Percentiles rank a stretch among this genome's conserved stretches.
phyloP scores from a whole-genome alignment of 2,329 filamentous ascomycete genomes.

The Fusarium scirpi region DNA sequence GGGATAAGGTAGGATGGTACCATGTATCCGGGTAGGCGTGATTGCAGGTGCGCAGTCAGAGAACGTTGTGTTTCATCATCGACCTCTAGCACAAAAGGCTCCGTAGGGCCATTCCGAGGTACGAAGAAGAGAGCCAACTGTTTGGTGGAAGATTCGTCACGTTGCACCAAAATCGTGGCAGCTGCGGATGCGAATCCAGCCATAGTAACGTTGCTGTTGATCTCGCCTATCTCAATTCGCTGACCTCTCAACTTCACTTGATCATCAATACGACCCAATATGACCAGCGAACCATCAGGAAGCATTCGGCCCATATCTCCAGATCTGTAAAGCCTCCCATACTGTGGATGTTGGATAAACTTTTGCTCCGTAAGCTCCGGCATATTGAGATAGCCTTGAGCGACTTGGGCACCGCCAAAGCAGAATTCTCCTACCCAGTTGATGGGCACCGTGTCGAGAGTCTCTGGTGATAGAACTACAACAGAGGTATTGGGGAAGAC shows the following conservation, averaged over 20 bases:
- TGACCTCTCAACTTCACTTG: conserved; percentile 87
- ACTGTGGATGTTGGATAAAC: conserved; percentile 75
- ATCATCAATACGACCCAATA: conserved; percentile 79
- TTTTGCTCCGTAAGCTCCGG: conserved; percentile 71
- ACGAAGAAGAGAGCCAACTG: conserved; percentile 79
- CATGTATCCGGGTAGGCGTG: conserved; percentile 79
- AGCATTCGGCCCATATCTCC: conserved; percentile 87
- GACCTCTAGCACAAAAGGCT: conserved; percentile 55
- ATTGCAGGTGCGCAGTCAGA: conserved; percentile 67
- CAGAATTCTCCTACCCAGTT: conserved; percentile 86
- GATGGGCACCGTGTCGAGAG: conserved; percentile 68
- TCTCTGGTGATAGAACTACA: conserved; percentile 67
- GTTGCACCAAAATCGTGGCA: conserved; percentile 69
- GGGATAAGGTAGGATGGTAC: conserved; percentile 80
- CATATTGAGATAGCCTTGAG: conserved; percentile 77
- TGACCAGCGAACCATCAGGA: conserved; percentile 78
- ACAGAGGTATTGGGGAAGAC: conserved; percentile 81
- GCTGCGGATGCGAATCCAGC: conserved; percentile 68
- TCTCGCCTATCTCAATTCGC: conserved; percentile 81
- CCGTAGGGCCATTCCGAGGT: conserved; percentile 47
- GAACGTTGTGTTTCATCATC: conserved; percentile 52
- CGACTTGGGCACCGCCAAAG: conserved; percentile 87
- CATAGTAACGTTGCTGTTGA: conserved; percentile 71
- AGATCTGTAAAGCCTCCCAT: conserved; percentile 82
- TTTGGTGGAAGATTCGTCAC: conserved; percentile 54